phyloP scores from a whole-genome alignment of 108 stramenopile genomes.

The Conticribra guillardii region DNA sequence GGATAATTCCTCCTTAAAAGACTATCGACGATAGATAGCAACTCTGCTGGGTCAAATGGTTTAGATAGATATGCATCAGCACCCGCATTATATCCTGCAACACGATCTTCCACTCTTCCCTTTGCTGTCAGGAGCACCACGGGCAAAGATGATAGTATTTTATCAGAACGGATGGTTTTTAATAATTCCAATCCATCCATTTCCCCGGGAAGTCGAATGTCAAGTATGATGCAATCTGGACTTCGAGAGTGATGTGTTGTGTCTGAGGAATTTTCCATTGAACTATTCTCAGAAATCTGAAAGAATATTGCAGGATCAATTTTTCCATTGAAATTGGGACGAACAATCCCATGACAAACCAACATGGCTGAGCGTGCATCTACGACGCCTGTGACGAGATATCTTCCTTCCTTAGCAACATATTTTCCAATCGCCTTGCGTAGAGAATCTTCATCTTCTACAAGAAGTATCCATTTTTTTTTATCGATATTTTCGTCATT shows the following conservation, averaged over 20 bases:
- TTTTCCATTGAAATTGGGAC: slow-evolving; percentile 4
- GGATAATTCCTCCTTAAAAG: slow-evolving; percentile 43
- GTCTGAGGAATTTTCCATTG: slow-evolving; percentile 2
- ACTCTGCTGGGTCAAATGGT: slow-evolving; percentile 88
- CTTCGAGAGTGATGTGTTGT: background rate
- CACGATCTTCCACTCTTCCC: slow-evolving; percentile 74
- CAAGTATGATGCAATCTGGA: slow-evolving; percentile 46
- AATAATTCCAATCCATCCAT: slow-evolving; percentile 79
- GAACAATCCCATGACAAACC: slow-evolving; percentile 47
- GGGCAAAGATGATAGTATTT: slow-evolving; percentile 54
- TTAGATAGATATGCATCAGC: slow-evolving; percentile 88
- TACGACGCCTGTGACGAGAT: slow-evolving; percentile 72
- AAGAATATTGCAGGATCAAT: background rate
- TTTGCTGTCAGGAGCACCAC: slow-evolving; percentile 82
- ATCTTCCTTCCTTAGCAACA: slow-evolving; percentile 67
- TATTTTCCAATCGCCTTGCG: slow-evolving; percentile 73
- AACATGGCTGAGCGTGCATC: slow-evolving; percentile 65
- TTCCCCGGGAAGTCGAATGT: slow-evolving; percentile 24
- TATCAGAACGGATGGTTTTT: slow-evolving; percentile 58
- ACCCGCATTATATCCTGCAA: slow-evolving; percentile 78
- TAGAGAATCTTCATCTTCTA: slow-evolving; percentile 81
- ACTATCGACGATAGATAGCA: slow-evolving; percentile 72
- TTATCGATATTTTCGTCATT: background rate
- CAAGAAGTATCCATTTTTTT: slow-evolving; percentile 53
- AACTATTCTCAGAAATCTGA: slow-evolving; percentile 3